Evolutionary conservation across 1,284 basidiomycete species (phyloP).

Genomic region (Pterulicium gracile): DNA sequence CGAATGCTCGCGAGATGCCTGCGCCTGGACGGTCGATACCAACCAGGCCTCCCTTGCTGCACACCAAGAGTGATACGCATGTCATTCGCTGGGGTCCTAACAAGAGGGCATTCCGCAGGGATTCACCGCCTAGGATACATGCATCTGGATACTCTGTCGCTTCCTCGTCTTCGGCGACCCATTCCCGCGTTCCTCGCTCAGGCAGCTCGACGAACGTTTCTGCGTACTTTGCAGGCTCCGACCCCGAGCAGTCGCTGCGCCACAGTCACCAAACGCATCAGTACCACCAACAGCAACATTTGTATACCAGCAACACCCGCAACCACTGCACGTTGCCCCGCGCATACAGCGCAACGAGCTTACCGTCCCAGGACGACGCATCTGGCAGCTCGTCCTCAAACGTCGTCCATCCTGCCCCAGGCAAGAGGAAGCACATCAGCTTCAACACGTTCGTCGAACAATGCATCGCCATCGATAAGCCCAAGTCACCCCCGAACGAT

Average conservation of each 20-base stretch:
- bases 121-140: conserved; percentile 54
- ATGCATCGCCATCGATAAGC: conserved; percentile 87
- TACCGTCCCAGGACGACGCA: conserved; percentile 29
- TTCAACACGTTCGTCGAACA: conserved; percentile 99
- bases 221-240: conserved; percentile 10
- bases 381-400: neutral
- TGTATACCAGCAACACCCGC: conserved; percentile 6
- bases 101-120: conserved; percentile 45
- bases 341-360: conserved; percentile 12
- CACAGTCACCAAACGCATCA: neutral
- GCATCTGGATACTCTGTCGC: conserved; percentile 17
- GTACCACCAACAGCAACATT: neutral
- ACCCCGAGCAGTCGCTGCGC: conserved; percentile 1
- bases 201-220: conserved; percentile 2
- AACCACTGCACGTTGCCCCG: neutral
- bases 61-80: conserved; percentile 80
- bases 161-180: neutral
- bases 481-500: conserved; percentile 18
- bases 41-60: conserved; percentile 47
- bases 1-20: neutral
- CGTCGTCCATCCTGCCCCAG: no score
- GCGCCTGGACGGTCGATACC: conserved; percentile 9
- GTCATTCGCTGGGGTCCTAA: conserved; percentile 45
- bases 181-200: neutral
- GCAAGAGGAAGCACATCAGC: conserved; percentile 77